These are phyloP conservation scores for Schwanniomyces pseudopolymorphus DNA, from an alignment of 805 yeast species.

Conservation along the genomic window DNA sequence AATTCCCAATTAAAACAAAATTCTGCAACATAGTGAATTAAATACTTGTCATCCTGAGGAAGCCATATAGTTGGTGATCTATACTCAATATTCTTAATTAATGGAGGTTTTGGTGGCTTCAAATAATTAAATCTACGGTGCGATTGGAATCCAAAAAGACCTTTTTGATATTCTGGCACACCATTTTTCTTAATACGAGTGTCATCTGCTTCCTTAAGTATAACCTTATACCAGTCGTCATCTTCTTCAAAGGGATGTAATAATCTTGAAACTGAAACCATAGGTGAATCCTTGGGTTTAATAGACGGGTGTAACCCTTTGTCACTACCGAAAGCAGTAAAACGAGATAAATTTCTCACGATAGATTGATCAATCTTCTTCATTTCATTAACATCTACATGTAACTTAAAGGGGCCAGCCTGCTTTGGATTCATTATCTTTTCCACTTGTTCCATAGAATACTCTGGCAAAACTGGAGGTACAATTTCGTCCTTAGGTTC, in stretches of 20 bases:
- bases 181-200: slow-evolving; percentile 10
- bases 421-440: slow-evolving; percentile 1
- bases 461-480: slow-evolving; percentile 24
- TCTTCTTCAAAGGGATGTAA: slow-evolving; percentile 65
- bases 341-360: slow-evolving; percentile 47
- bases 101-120: slow-evolving; percentile 91
- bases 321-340: slow-evolving; percentile 44
- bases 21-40: slow-evolving; percentile 80
- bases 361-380: slow-evolving; percentile 48
- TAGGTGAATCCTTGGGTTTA: slow-evolving; percentile 26
- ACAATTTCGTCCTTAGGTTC: slow-evolving; percentile 30
- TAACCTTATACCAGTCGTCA: slow-evolving; percentile 58
- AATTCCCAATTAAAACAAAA: slow-evolving; percentile 92
- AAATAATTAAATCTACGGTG: slow-evolving; percentile 60
- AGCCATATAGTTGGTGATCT: slow-evolving; percentile 95
- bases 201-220: slow-evolving; percentile 42
- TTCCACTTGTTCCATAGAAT: slow-evolving; percentile 23
- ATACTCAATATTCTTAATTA: slow-evolving; percentile 71
- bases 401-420: slow-evolving; percentile 44
- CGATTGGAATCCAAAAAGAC: slow-evolving; percentile 53
- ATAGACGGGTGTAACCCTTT: slow-evolving; percentile 10
- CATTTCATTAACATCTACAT: slow-evolving; percentile 41
- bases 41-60: slow-evolving; percentile 84
- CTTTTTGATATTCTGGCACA: slow-evolving; percentile 50
- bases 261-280: slow-evolving; percentile 64